These are phyloP conservation scores for Triadica sebifera DNA, from an alignment of 345 rosid genomes.

Conservation along the genomic window DNA sequence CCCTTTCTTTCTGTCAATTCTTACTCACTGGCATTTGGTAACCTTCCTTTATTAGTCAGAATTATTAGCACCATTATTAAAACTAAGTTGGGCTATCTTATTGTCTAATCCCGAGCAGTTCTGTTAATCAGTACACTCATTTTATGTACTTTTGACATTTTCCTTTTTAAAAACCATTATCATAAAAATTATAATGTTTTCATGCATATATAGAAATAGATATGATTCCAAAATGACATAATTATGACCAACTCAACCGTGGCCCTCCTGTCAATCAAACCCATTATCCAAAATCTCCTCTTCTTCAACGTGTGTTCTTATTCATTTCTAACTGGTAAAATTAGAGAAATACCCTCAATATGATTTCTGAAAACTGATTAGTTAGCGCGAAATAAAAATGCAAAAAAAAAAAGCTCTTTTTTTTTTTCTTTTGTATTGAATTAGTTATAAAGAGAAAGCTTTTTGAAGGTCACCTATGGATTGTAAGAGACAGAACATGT, in stretches of 20 bases:
- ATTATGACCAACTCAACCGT: not conserved
- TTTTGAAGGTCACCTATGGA: too few species aligned
- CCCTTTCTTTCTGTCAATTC: slow-evolving; percentile 25
- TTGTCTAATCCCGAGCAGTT: slow-evolving; percentile 10
- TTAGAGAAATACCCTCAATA: not conserved
- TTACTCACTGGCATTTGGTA: not conserved
- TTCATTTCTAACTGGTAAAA: not conserved
- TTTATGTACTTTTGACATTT: not conserved
- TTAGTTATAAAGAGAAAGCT: too few species aligned
- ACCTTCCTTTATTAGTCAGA: slow-evolving; percentile 11
- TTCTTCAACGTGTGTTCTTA: not conserved
- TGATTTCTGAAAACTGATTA: too few species aligned
- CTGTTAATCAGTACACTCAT: slow-evolving; percentile 10
- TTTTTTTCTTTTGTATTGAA: too few species aligned
- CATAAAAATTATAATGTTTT: not conserved
- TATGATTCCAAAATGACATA: slow-evolving; percentile 15
- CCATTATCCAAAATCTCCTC: not conserved
- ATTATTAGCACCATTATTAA: slow-evolving; percentile 30
- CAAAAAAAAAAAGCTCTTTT: not conserved
- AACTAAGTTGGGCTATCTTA: not conserved
- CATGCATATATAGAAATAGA: slow-evolving; percentile 4
- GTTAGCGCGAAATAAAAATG: not conserved
- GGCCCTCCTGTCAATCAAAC: slow-evolving; percentile 30
- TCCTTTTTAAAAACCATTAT: not conserved
- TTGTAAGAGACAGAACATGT: slow-evolving; percentile 39